A percentile compares a stretch with the other conserved stretches of the same genome.
phyloP scores from a whole-genome alignment of 2,329 filamentous ascomycete genomes.

The Stachybotrys chlorohalonatus region DNA sequence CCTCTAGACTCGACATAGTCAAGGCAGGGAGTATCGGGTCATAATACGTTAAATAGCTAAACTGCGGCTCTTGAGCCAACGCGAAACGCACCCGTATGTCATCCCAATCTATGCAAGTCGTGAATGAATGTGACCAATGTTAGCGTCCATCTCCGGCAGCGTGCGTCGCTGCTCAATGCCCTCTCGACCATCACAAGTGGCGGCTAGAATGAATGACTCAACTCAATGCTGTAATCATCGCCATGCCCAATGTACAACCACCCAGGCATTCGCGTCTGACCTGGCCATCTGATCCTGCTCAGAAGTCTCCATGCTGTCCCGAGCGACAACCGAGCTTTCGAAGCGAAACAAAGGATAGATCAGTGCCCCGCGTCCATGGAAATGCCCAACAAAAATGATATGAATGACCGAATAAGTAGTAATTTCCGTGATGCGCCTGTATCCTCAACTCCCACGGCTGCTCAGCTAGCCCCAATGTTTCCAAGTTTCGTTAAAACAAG shows the following conservation, averaged over 20 bases:
- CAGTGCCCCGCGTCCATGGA: conserved; percentile 8
- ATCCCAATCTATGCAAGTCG: background rate
- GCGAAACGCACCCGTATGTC: background rate
- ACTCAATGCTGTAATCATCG: conserved; percentile 5
- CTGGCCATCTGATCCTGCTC: background rate
- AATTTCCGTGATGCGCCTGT: conserved; percentile 11
- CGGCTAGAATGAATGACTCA: conserved; percentile 7
- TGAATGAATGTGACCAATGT: background rate
- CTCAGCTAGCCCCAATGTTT: conserved; percentile 12
- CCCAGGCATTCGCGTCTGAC: background rate
- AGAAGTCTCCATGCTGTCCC: conserved; percentile 2
- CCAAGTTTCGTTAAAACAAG: conserved; percentile 23
- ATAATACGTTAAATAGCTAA: background rate
- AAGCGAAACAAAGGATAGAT: conserved; percentile 4
- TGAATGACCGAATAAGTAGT: conserved; percentile 5
- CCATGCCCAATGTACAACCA: conserved; percentile 12
- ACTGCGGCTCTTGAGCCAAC: background rate
- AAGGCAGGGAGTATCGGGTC: background rate
- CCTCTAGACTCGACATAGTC: background rate
- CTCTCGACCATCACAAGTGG: background rate
- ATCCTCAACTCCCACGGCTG: conserved; percentile 15
- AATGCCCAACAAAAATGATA: conserved; percentile 6
- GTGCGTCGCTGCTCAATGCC: background rate
- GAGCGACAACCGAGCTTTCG: conserved; percentile 8
- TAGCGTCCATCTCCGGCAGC: background rate